Evolutionary conservation across 2,329 filamentous ascomycete genomes (phyloP).

Genomic region (Fusarium verticillioides): DNA sequence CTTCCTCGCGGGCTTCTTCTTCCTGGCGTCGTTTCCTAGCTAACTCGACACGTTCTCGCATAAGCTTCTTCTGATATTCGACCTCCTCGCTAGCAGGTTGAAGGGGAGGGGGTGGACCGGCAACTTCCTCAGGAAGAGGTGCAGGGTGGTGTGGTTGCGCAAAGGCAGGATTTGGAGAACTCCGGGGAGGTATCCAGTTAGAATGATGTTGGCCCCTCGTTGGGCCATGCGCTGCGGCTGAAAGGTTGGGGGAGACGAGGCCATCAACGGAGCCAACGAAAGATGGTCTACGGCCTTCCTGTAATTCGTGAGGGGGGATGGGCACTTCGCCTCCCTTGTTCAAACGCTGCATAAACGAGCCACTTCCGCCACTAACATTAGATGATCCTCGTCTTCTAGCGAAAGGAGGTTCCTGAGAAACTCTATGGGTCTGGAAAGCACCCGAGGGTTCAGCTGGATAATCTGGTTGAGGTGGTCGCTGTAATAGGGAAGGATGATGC

Average conservation of each 20-base stretch:
- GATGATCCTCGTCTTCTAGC: constrained; percentile 86
- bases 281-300: constrained; percentile 60
- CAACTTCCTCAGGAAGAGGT: constrained; percentile 45
- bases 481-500: constrained; percentile 78
- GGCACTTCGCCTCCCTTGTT: constrained; percentile 57
- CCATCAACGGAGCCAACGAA: constrained; percentile 62
- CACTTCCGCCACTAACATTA: constrained; percentile 88
- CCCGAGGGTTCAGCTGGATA: constrained; percentile 83
- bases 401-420: constrained; percentile 74
- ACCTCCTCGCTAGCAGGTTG: constrained; percentile 63
- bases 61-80: constrained; percentile 75
- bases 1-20: constrained; percentile 77
- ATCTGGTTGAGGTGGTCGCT: constrained; percentile 74
- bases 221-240: constrained; percentile 44
- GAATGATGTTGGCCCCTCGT: constrained; percentile 42
- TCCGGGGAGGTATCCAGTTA: constrained; percentile 47
- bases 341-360: constrained; percentile 70
- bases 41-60: constrained; percentile 76
- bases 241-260: constrained; percentile 57
- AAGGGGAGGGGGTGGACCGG: constrained; percentile 47
- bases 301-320: constrained; percentile 56
- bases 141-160: constrained; percentile 52
- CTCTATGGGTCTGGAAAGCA: constrained; percentile 84
- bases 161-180: constrained; percentile 57
- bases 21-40: constrained; percentile 75